These are phyloP conservation scores for Mycena capillaripes DNA, from an alignment of 768 basidiomycete species.

Conservation along the genomic window DNA sequence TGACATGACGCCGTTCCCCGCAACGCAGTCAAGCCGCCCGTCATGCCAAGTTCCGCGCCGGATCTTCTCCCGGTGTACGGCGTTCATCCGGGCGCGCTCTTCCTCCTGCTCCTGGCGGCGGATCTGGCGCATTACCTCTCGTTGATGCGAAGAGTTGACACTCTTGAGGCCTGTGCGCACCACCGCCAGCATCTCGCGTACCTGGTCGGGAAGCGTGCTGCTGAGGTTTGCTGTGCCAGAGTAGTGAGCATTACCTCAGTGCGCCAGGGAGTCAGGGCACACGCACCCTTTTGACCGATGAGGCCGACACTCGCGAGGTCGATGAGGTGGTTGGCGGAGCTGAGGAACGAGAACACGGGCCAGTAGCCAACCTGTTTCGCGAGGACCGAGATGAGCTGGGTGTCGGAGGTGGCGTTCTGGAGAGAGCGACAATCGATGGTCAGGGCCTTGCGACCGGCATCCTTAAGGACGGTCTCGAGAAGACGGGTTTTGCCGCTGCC, in stretches of 20 bases:
- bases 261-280: neutral
- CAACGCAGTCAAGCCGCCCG: conserved; percentile 85
- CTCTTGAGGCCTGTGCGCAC: conserved; percentile 79
- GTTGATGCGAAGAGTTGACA: conserved; percentile 66
- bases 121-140: conserved; percentile 53
- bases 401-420: conserved; percentile 77
- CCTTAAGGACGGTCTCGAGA: conserved; percentile 65
- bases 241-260: neutral
- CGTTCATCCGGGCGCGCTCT: conserved; percentile 2
- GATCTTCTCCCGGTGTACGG: conserved; percentile 55
- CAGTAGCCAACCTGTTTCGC: conserved; percentile 91
- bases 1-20: conserved; percentile 86
- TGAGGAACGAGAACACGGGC: conserved; percentile 89
- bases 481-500: conserved; percentile 84
- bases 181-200: conserved; percentile 87
- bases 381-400: conserved; percentile 73
- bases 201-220: conserved; percentile 82
- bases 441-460: conserved; percentile 72
- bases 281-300: conserved; percentile 93
- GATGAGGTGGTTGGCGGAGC: conserved; percentile 84
- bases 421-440: conserved; percentile 89
- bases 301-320: conserved; percentile 94
- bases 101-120: conserved; percentile 42
- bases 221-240: conserved; percentile 79
- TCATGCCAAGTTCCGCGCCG: conserved; percentile 86